Conservation (phyloP, 2,329 filamentous ascomycete species). For the Monilinia aucupariae region DNA sequence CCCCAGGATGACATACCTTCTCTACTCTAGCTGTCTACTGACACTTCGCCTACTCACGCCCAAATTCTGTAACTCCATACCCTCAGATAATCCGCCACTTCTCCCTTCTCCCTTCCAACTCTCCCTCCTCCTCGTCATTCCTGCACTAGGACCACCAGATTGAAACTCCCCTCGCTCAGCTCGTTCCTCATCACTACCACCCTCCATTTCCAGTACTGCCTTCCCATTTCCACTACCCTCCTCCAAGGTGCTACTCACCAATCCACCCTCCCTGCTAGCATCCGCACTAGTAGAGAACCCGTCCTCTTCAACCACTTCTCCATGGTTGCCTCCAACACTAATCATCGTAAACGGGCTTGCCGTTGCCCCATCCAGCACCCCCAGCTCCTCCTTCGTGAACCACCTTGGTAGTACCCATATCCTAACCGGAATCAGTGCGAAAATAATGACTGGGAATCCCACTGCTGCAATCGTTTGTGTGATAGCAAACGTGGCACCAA, state of each 20-base stretch:
- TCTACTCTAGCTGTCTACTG: constrained; percentile 27
- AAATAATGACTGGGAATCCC: constrained; percentile 55
- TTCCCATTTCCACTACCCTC: constrained; percentile 24
- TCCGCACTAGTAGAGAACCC: constrained; percentile 18
- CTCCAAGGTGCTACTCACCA: constrained; percentile 22
- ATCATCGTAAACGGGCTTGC: constrained; percentile 43
- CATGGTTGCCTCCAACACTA: constrained; percentile 32
- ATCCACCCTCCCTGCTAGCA: constrained; percentile 16
- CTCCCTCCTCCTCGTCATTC: constrained; percentile 11
- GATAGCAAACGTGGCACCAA: constrained; percentile 75
- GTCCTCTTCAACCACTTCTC: constrained; percentile 34
- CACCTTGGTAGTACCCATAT: constrained; percentile 39
- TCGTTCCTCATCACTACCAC: constrained; percentile 21
- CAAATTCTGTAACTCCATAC: constrained; percentile 20
- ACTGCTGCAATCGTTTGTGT: constrained; percentile 79
- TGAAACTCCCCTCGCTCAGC: constrained; percentile 29
- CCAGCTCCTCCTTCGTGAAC: constrained; percentile 30
- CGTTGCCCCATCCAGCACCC: constrained; percentile 57
- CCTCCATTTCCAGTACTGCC: constrained; percentile 16
- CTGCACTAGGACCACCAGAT: not conserved
- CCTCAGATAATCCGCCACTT: constrained; percentile 19
- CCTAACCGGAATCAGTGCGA: constrained; percentile 28
- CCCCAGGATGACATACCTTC: not conserved
- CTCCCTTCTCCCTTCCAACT: constrained; percentile 22
- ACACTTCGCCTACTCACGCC: constrained; percentile 28